Evolutionary conservation across 2,329 filamentous ascomycete species (phyloP).

Genomic region (Ophiostoma fasciatum): DNA sequence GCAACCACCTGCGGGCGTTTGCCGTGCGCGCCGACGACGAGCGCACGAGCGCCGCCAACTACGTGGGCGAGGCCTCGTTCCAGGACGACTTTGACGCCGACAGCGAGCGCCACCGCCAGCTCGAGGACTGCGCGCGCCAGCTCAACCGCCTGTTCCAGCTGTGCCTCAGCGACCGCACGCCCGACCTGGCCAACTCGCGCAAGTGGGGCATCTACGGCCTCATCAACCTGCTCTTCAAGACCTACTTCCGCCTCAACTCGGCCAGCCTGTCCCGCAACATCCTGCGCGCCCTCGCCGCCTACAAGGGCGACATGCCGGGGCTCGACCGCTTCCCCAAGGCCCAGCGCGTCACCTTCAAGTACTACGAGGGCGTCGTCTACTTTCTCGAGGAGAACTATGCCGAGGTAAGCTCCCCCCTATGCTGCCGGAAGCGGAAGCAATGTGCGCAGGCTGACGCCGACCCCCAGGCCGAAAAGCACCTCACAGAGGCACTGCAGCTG

Average conservation of each 20-base stretch:
- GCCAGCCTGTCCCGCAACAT: conserved; percentile 84
- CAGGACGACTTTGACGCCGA: conserved; percentile 74
- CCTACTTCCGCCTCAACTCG: conserved; percentile 90
- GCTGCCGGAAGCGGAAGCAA: no score
- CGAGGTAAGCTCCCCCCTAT: no score
- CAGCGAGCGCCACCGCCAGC: conserved; percentile 61
- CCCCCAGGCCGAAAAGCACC: conserved; percentile 56
- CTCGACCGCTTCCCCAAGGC: conserved; percentile 71
- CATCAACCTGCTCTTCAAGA: conserved; percentile 93
- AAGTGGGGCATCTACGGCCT: conserved; percentile 98
- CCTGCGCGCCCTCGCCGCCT: conserved; percentile 66
- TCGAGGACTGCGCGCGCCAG: conserved; percentile 81
- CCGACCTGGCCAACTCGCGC: conserved; percentile 60
- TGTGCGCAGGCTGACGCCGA: conserved; percentile 4
- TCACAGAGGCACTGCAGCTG: conserved; percentile 67
- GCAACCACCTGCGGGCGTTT: conserved; percentile 74
- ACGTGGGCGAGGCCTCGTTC: conserved; percentile 32
- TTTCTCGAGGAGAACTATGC: conserved; percentile 91
- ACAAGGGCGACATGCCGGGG: conserved; percentile 63
- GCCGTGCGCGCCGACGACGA: conserved; percentile 83
- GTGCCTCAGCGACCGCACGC: conserved; percentile 75
- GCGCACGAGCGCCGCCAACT: conserved; percentile 25
- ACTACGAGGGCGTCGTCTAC: conserved; percentile 84
- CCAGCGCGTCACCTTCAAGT: conserved; percentile 90
- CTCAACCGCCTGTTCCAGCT: conserved; percentile 86